Base-by-base conservation (phyloP, 192 early-diverging fungal genomes). In the Linderina pennispora region DNA sequence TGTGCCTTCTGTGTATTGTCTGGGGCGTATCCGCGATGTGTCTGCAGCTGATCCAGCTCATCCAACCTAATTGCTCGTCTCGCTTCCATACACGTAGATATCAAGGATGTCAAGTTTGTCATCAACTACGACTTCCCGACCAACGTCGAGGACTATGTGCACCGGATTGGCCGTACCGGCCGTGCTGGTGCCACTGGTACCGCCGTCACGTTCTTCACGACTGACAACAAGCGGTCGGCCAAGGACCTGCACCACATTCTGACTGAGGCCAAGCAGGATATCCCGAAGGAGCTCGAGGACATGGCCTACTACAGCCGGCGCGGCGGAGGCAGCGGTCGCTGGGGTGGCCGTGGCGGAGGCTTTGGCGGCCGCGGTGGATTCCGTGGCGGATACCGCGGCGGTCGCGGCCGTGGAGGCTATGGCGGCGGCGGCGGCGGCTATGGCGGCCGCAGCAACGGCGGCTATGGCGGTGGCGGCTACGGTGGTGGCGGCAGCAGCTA, bases 101-200 rank as follows among this genome's bases (percentile, higher is more conserved):
- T 90, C 71, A 92, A 92, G 62, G 88, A 94, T 65, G 91, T 98
- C 62, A 94, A 94, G 61, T 90, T 86, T 66, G 95, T 98, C 13
- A 90, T 98, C 75, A 98, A 98, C 68, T 89, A 88, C 51, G 91
- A 92, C 45, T 93, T 93, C 79, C 95, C 95, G 18, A 81, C 82
- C 51, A 94, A 86, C 50, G 79, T 89, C 46, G 87, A 89, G 40
- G 92, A 92, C 62, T 90, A 89, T 60, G 84, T 88, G 23, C 88
- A 91, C 65, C 88, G 95, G 58, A 93, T 98, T 69, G 95, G 95
- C 39, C 88, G 95, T 71, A 98, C 95, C 23, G 95, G 92, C 37
- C 84, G 95, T 61, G 95, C 91, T 33, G 95, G 93, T 32, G 77
- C 77, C 26, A 87, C 77, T 22, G 96, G 96, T 23, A 81, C 85